Conservation (phyloP, 441 rosid genomes). For the Pelargonium fulgidum region DNA sequence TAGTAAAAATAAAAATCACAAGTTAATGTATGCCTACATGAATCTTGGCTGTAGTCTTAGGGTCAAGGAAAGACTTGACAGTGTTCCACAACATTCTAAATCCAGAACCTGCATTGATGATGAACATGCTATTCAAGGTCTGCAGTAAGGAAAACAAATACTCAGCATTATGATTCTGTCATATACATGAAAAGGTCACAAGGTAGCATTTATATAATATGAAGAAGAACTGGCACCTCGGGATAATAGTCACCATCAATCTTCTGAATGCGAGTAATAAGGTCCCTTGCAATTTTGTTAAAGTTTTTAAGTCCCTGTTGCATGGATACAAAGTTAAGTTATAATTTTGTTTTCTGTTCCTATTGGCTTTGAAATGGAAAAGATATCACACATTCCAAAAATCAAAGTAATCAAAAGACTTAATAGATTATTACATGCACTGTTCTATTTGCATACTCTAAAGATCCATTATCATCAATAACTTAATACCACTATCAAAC, state of each 20-base stretch:
- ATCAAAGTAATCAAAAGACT: not conserved
- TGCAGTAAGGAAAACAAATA: slow-evolving; percentile 27
- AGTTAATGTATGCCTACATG: slow-evolving; percentile 40
- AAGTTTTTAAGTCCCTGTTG: slow-evolving; percentile 73
- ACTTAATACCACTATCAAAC: no score
- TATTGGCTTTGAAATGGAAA: slow-evolving; percentile 6
- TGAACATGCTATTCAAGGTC: slow-evolving; percentile 89
- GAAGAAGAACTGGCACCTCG: slow-evolving; percentile 44
- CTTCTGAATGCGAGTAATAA: slow-evolving; percentile 65
- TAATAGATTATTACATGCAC: not conserved
- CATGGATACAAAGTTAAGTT: slow-evolving; percentile 9
- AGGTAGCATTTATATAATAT: not conserved
- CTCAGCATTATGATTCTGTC: slow-evolving; percentile 6
- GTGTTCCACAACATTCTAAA: slow-evolving; percentile 93
- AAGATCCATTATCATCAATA: slow-evolving; percentile 1
- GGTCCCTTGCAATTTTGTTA: slow-evolving; percentile 81
- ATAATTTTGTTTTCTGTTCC: not conserved
- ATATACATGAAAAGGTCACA: slow-evolving; percentile 4
- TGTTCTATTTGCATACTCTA: not conserved
- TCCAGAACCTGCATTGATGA: slow-evolving; percentile 91
- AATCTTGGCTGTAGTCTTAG: slow-evolving; percentile 85
- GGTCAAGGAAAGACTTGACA: slow-evolving; percentile 83
- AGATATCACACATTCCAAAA: not conserved
- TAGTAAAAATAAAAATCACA: no score
- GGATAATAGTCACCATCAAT: slow-evolving; percentile 88